Conservation (phyloP, 2,329 filamentous ascomycete species). For the Alternaria triticimaculans region DNA sequence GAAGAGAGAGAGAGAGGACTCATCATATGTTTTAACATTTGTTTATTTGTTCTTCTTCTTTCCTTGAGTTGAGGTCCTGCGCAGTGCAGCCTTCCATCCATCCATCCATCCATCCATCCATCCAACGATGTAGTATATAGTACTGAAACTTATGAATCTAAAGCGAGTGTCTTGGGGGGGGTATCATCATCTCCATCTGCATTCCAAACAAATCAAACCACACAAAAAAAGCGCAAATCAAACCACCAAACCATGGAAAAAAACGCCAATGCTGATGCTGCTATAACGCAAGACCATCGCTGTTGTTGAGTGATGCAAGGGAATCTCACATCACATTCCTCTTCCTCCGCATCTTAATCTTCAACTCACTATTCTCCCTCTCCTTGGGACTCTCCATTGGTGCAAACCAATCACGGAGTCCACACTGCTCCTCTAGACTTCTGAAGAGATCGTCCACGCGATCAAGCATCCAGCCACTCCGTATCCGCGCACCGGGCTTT, state of each 20-base stretch:
- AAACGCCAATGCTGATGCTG: constrained; percentile 2
- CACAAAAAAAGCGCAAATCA: background rate
- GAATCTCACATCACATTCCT: background rate
- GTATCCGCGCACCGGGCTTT: constrained; percentile 34
- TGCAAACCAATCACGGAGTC: constrained; percentile 44
- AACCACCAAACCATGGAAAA: background rate
- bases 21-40: background rate
- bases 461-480: constrained; percentile 47
- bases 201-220: background rate
- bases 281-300: background rate
- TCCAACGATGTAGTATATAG: background rate
- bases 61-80: background rate
- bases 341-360: constrained; percentile 27
- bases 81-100: constrained; percentile 1
- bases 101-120: background rate
- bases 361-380: constrained; percentile 20
- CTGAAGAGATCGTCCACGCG: constrained; percentile 44
- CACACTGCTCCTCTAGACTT: constrained; percentile 39
- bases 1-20: too few species aligned
- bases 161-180: constrained; percentile 16
- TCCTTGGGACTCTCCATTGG: constrained; percentile 27
- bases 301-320: too few species aligned
- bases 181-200: constrained; percentile 8
- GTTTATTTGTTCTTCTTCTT: background rate
- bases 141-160: background rate